Percentiles rank a stretch among this genome's conserved stretches.
Conservation (phyloP, 108 stramenopile genomes). For the Cyclotella choctawhatcheeana region DNA sequence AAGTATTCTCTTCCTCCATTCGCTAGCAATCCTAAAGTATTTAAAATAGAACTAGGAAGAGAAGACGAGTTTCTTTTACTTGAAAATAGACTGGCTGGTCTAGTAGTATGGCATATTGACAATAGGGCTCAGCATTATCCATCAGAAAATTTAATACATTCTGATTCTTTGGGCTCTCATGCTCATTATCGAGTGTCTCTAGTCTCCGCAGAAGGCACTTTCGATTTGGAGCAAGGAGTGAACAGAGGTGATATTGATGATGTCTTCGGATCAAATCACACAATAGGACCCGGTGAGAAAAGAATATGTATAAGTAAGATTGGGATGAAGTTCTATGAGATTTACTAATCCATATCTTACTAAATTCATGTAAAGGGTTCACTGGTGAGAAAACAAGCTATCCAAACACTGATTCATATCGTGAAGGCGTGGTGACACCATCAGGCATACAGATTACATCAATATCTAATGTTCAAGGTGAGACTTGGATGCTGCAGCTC, state of each 20-base stretch:
- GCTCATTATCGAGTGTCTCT: slow-evolving; percentile 30
- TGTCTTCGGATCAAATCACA: slow-evolving; percentile 5
- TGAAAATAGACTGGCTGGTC: slow-evolving; percentile 28
- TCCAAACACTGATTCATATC: slow-evolving; percentile 34
- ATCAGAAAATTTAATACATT: neutral
- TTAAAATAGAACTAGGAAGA: slow-evolving; percentile 14
- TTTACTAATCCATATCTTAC: too few species aligned
- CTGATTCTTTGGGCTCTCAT: neutral
- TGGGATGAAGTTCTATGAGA: too few species aligned
- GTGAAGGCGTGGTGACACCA: slow-evolving; percentile 12
- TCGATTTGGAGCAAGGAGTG: slow-evolving; percentile 24
- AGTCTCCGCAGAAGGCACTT: slow-evolving; percentile 28
- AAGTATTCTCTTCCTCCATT: slow-evolving; percentile 20
- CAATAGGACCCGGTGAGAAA: slow-evolving; percentile 12
- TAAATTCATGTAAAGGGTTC: slow-evolving; percentile 7
- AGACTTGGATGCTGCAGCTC: neutral
- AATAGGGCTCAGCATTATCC: slow-evolving; percentile 12
- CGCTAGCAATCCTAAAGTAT: slow-evolving; percentile 19
- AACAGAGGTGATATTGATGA: slow-evolving; percentile 32
- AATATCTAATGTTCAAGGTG: slow-evolving; percentile 12
- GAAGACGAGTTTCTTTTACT: slow-evolving; percentile 27
- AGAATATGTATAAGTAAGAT: too few species aligned
- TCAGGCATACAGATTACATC: slow-evolving; percentile 14
- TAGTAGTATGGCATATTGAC: slow-evolving; percentile 32
- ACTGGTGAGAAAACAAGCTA: slow-evolving; percentile 4